Evolutionary conservation across 106 monocot genomes (phyloP).

Genomic region (Dactylorhiza incarnata): DNA sequence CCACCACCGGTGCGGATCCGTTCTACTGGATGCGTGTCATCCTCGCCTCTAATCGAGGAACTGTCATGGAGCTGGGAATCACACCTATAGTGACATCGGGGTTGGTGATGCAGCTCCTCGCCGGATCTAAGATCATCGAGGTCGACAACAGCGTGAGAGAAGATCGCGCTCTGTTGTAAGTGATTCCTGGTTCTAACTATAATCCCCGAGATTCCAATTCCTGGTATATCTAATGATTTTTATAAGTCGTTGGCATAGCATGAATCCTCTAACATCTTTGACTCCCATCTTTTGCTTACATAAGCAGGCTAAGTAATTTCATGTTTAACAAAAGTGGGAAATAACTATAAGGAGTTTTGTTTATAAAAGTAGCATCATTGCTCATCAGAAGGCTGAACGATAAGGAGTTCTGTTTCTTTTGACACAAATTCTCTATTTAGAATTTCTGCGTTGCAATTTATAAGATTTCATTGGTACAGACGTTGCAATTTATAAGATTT

Average conservation of each 20-base stretch:
- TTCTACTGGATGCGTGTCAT: too few species aligned
- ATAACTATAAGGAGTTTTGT: neutral
- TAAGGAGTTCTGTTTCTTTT: neutral
- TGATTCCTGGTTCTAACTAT: neutral
- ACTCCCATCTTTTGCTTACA: neutral
- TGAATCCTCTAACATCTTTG: neutral
- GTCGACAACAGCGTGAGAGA: conserved; percentile 27
- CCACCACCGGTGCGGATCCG: too few species aligned
- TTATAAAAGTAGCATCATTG: too few species aligned
- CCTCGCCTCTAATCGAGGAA: conserved; percentile 10
- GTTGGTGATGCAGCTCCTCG: conserved; percentile 22
- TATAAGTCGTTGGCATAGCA: too few species aligned
- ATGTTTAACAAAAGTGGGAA: neutral
- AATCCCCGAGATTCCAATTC: too few species aligned
- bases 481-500: too few species aligned
- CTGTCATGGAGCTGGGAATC: conserved; percentile 20
- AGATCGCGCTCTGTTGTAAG: conserved; percentile 26
- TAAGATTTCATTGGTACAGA: too few species aligned
- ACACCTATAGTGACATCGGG: conserved; percentile 29
- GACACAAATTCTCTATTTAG: neutral
- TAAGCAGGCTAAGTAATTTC: neutral
- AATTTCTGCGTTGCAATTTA: too few species aligned
- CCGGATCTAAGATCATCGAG: conserved; percentile 17
- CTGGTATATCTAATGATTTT: too few species aligned
- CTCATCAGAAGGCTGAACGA: too few species aligned